Base-by-base conservation (phyloP, 176 grass and related monocot genomes). In the Phragmites australis region DNA sequence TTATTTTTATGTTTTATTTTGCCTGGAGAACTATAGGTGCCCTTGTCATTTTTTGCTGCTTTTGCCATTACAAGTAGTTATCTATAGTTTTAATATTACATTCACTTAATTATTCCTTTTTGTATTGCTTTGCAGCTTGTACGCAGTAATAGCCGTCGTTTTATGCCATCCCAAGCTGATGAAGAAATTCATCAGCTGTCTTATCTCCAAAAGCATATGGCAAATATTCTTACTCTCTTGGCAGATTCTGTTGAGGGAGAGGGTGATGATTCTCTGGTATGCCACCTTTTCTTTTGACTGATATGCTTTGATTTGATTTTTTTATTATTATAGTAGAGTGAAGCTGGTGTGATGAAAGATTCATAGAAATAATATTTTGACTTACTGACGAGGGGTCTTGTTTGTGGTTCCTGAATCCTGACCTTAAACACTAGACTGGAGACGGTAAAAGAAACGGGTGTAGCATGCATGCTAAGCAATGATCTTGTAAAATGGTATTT, bases 161-260 rank as follows among this genome's bases (percentile, higher is more conserved):
- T 89, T 74, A 82, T 93, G 86, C 96, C 96, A 81, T 99, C 96
- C 84, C 92, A 93, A 95, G 59, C 82, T 18, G 96, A 99, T 46
- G 92, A 99, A 90, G 96, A 99, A 87, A 71, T 89, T 42, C 92
- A 95, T 87, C 96, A 99, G 55, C 85, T 99, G 53, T 99, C 92
- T 57, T 99, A 93, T 85, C 68, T 99, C 42, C 96, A 99, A 81
- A 99, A 95, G 73, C 96, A 99, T 81, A 93, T 99, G 86, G 70
- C 84, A 27, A 99, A 95, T 44, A 91, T 99, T 87, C 78, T 99
- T 46, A 84, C 86, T 51, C 81, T 99, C 44, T 92, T 99, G 75
- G 87, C 92, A 14, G 88, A 95, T 83, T 78, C 88, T 68, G 56
- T 86, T 84, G 88, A 91, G 62, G 92, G 81, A 2, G 84, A 95